These are phyloP conservation scores for Fonsecaea pedrosoi DNA, from an alignment of 2,329 filamentous ascomycete genomes.

Conservation along the genomic window DNA sequence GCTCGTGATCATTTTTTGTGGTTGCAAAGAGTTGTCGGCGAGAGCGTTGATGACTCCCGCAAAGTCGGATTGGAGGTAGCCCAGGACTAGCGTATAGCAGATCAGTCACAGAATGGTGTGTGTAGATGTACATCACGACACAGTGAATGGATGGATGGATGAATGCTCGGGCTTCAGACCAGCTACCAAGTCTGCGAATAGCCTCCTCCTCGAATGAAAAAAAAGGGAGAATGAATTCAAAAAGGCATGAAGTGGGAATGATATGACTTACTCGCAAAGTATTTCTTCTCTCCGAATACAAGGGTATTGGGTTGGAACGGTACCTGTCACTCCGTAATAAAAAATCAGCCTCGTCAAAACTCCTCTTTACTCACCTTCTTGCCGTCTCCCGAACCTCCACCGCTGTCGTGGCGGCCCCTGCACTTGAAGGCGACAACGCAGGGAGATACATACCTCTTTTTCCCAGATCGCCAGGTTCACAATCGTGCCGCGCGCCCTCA, in stretches of 20 bases:
- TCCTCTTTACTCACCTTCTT: background rate
- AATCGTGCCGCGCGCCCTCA: constrained; percentile 62
- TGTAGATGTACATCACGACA: no score
- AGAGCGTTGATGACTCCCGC: constrained; percentile 62
- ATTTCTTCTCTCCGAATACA: constrained; percentile 61
- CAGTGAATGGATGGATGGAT: no score
- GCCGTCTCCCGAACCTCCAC: no score
- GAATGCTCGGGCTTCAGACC: no score
- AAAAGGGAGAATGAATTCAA: background rate
- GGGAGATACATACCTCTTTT: constrained; percentile 46
- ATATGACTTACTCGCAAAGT: constrained; percentile 51
- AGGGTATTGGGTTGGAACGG: constrained; percentile 62
- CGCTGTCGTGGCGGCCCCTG: no score
- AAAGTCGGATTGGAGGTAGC: constrained; percentile 63
- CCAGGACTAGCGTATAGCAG: constrained; percentile 43
- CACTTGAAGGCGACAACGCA: background rate
- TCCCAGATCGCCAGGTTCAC: constrained; percentile 72
- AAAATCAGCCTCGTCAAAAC: background rate
- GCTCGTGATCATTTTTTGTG: constrained; percentile 66
- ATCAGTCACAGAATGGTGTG: background rate
- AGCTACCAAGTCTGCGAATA: no score
- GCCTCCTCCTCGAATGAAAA: background rate
- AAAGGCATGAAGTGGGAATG: background rate
- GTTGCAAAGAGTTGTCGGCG: constrained; percentile 57
- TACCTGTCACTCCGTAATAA: constrained; percentile 39